A percentile compares a stretch with the other conserved stretches of the same genome.
Conservation (phyloP, 2,329 filamentous ascomycete species). For the Aureobasidium vineae region DNA sequence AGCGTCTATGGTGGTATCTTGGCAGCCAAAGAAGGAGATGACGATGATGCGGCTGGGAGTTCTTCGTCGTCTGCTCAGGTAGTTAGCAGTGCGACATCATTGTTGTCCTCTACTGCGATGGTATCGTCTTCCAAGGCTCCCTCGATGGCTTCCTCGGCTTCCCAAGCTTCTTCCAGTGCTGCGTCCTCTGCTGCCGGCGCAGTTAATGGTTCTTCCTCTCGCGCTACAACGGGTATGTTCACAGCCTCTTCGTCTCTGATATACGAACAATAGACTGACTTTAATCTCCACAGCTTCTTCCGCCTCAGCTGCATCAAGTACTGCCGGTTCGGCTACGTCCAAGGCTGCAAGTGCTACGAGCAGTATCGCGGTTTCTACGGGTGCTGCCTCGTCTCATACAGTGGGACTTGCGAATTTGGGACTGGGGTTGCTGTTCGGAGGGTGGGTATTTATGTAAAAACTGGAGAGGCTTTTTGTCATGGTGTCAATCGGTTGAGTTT, state of each 20-base stretch:
- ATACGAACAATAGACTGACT: not conserved
- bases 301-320: not conserved
- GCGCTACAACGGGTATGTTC: not conserved
- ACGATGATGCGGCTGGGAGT: not conserved
- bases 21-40: not conserved
- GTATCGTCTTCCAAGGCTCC: not conserved
- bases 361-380: not conserved
- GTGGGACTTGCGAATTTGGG: not conserved
- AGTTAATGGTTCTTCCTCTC: not conserved
- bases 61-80: not conserved
- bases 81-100: not conserved
- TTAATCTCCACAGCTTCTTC: not conserved
- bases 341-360: constrained; percentile 1
- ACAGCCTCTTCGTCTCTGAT: accelerated
- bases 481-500: too few species aligned
- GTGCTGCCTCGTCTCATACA: not conserved
- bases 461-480: too few species aligned
- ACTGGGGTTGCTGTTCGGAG: not conserved
- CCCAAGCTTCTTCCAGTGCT: not conserved
- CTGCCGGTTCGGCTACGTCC: not conserved
- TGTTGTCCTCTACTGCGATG: not conserved
- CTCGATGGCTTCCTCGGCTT: not conserved
- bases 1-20: constrained; percentile 1
- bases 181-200: not conserved
- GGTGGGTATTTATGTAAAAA: not conserved